These are phyloP conservation scores for Circinella minor DNA, from an alignment of 371 early-diverging fungal species.

Conservation along the genomic window DNA sequence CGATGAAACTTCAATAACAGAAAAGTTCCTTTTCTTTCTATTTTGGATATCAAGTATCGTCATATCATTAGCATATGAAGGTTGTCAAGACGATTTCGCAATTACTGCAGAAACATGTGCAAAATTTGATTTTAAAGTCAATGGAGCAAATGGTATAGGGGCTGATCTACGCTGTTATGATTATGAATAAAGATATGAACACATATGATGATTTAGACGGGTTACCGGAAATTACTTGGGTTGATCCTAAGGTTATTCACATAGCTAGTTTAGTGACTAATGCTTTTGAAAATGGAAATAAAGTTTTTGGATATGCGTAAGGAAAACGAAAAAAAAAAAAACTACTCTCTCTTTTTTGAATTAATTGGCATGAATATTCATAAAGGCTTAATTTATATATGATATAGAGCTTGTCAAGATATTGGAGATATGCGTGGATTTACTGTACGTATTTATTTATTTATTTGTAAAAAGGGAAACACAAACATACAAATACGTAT, in stretches of 20 bases:
- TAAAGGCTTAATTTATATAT: background rate
- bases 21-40: background rate
- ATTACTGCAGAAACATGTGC: conserved; percentile 6
- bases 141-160: background rate
- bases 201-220: conserved; percentile 35
- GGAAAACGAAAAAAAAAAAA: too few species aligned
- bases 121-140: conserved; percentile 5
- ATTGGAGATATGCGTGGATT: conserved; percentile 54
- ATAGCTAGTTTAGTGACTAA: conserved; percentile 45
- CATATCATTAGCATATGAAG: conserved; percentile 8
- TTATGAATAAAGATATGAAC: background rate
- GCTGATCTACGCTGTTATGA: background rate
- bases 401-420: conserved; percentile 32
- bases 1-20: background rate
- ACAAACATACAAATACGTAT: too few species aligned
- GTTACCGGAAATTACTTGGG: conserved; percentile 21
- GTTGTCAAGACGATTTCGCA: conserved; percentile 8
- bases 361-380: too few species aligned
- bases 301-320: conserved; percentile 42
- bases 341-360: background rate
- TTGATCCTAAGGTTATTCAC: conserved; percentile 20
- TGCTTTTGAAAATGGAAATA: conserved; percentile 43
- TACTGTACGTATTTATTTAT: conserved; percentile 28
- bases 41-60: background rate
- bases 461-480: too few species aligned